Conservation (phyloP, 2,329 filamentous ascomycete species). For the Fusarium sp. region DNA sequence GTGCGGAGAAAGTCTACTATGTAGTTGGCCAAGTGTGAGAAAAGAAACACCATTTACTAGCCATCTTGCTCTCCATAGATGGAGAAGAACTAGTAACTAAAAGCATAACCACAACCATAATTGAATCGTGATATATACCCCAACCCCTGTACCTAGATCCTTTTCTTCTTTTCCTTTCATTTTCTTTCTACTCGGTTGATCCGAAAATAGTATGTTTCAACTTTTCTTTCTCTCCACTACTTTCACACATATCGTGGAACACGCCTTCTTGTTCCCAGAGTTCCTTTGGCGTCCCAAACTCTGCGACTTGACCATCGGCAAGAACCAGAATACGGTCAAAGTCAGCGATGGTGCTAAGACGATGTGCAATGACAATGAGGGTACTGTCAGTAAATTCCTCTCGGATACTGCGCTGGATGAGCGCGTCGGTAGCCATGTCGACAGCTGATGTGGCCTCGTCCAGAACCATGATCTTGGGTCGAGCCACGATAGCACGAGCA, state of each 20-base stretch:
- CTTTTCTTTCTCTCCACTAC: conserved; percentile 70
- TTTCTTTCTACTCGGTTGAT: neutral
- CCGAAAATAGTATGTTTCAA: conserved; percentile 61
- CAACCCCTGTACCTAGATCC: neutral
- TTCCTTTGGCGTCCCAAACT: conserved; percentile 74
- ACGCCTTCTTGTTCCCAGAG: conserved; percentile 68
- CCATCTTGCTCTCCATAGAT: neutral
- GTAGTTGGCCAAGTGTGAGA: neutral
- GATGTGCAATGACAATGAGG: conserved; percentile 80
- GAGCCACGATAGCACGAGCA: conserved; percentile 77
- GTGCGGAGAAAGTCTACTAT: neutral
- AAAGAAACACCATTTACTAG: neutral
- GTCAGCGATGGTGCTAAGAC: conserved; percentile 80
- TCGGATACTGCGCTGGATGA: conserved; percentile 80
- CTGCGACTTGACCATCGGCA: conserved; percentile 74
- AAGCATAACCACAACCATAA: neutral
- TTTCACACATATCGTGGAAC: conserved; percentile 73
- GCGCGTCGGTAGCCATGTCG: conserved; percentile 79
- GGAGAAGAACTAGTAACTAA: neutral
- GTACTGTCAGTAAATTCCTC: conserved; percentile 78
- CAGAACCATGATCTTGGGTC: conserved; percentile 82
- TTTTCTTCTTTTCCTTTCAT: neutral
- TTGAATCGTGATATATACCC: neutral
- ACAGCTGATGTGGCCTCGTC: conserved; percentile 85
- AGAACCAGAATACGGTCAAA: conserved; percentile 81